These are phyloP conservation scores for Aspergillus udagawae DNA, from an alignment of 2,329 filamentous ascomycete species.

Conservation along the genomic window DNA sequence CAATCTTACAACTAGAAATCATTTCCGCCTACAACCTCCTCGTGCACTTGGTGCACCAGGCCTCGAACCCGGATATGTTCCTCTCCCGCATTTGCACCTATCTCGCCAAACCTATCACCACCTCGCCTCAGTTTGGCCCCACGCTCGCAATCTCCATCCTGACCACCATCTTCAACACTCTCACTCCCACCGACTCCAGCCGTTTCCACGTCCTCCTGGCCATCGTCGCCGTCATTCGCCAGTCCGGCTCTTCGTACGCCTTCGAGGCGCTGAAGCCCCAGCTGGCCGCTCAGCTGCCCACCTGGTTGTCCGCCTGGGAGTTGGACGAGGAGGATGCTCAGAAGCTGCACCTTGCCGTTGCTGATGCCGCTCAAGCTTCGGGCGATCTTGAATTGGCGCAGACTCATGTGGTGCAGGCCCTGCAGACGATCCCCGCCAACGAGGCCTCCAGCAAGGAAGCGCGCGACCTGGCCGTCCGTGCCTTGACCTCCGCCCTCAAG, in stretches of 20 bases:
- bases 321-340: slow-evolving; percentile 76
- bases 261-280: slow-evolving; percentile 83
- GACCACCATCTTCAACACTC: slow-evolving; percentile 94
- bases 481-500: slow-evolving; percentile 63
- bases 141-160: slow-evolving; percentile 85
- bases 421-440: slow-evolving; percentile 68
- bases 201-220: slow-evolving; percentile 88
- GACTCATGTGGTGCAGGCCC: slow-evolving; percentile 68
- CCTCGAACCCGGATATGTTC: slow-evolving; percentile 78
- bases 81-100: slow-evolving; percentile 85
- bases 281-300: slow-evolving; percentile 69
- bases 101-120: slow-evolving; percentile 79
- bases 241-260: slow-evolving; percentile 63
- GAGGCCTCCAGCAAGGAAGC: slow-evolving; percentile 53
- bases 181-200: slow-evolving; percentile 69
- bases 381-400: slow-evolving; percentile 75
- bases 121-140: slow-evolving; percentile 78
- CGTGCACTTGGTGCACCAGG: slow-evolving; percentile 85
- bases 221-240: slow-evolving; percentile 77
- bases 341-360: slow-evolving; percentile 77
- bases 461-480: slow-evolving; percentile 58
- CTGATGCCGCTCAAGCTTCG: slow-evolving; percentile 73
- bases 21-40: slow-evolving; percentile 95
- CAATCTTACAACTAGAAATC: slow-evolving; percentile 60
- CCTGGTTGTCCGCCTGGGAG: slow-evolving; percentile 81